Evolutionary conservation across 169 alveolate genomes (phyloP).

Genomic region (Plasmodium knowlesi): DNA sequence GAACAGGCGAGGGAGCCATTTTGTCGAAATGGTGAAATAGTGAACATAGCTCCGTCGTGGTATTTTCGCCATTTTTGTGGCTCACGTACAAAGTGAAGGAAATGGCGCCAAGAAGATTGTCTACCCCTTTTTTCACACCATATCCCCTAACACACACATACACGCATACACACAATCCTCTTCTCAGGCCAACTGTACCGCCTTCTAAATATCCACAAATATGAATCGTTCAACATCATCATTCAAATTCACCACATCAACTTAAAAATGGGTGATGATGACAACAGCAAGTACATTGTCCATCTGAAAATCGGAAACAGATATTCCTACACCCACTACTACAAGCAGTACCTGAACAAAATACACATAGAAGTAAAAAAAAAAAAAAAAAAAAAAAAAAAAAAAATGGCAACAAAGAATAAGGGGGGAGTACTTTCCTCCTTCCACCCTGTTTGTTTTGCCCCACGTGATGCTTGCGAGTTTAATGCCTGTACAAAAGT

Average conservation of each 20-base stretch:
- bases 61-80: not conserved
- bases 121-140: not conserved
- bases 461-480: not conserved
- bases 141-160: not conserved
- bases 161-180: not conserved
- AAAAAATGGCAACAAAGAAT: not conserved
- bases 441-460: not conserved
- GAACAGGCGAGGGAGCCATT: not conserved
- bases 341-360: conserved; percentile 42
- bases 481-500: no score
- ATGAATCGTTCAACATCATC: conserved; percentile 51
- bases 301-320: conserved; percentile 51
- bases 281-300: conserved; percentile 41
- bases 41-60: not conserved
- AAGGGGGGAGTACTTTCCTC: not conserved
- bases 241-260: conserved; percentile 64
- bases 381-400: not conserved
- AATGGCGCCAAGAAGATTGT: not conserved
- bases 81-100: not conserved
- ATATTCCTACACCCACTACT: conserved; percentile 60
- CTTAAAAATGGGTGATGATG: conserved; percentile 57
- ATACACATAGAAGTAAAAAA: conserved; percentile 50
- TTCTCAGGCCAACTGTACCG: conserved; percentile 38
- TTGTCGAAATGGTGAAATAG: not conserved
- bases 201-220: conserved; percentile 49